Base-by-base conservation (phyloP, 2,329 filamentous ascomycete species). In the Pestalotiopsis sp. region DNA sequence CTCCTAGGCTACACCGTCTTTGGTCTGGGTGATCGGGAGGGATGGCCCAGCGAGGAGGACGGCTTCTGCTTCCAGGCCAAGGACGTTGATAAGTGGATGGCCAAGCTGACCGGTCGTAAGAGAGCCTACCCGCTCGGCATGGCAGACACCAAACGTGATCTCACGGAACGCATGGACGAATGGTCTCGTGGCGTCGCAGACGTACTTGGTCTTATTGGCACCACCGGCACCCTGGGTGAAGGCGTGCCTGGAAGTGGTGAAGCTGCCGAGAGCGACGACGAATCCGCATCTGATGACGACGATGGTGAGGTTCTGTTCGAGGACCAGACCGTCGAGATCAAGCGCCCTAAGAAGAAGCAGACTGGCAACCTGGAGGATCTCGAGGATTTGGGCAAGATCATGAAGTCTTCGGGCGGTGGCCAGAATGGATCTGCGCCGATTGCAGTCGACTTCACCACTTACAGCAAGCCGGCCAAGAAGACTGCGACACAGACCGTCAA, bases 61-160 rank as follows among this genome's bases (percentile, higher is more conserved):
- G 95, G 95, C 0, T 99, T 95, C 81, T 98, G 95, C 78, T 94
- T 93, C 71, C 95, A 98, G 78, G 95, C 95, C 1, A 93, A 91
- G 76, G 91, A 97, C 73, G 85, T 97, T 3, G 95, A 99, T 78
- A 94, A 90, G 78, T 98, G 96, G 95, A 93, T 99, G 92, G 94
- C 95, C n/a, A 97, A 94, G 77, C 82, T 99, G 75, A 97, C 95
- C 0, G 91, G 89, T 1, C 88, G 92, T 70, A 97, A 95, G 81
- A 87, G 95, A 76, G 95, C 94, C 0, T 98, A 92, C 75, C 95
- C 95, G 0, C 84, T 98, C 6, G 96, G 96, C 4, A 91, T 95
- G 86, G 94, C 92, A 2, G 94, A 98, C 79, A 88, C 92, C 68
- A 97, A 94, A 80, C 86, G 82, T n/a, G 92, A 96, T 77, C 88